phyloP scores from a whole-genome alignment of 768 basidiomycete genomes.

The Rhodotorula sphaerocarpa region DNA sequence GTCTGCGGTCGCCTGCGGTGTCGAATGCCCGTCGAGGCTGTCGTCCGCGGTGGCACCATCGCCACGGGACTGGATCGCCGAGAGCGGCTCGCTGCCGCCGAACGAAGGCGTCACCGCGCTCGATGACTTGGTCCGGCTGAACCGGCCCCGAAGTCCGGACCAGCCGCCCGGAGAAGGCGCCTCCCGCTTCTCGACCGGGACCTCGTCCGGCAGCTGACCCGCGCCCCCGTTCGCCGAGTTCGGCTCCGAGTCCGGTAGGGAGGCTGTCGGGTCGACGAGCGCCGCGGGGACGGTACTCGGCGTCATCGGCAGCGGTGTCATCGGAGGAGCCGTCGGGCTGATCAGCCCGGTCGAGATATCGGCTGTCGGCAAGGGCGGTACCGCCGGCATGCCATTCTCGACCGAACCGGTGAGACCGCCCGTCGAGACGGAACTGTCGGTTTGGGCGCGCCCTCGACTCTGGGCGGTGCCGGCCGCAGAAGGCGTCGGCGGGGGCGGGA shows the following conservation, averaged over 20 bases:
- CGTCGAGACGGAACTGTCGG: slow-evolving; percentile 19
- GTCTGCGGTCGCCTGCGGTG: too few species aligned
- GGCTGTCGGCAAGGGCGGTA: slow-evolving; percentile 20
- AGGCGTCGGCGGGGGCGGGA: slow-evolving; percentile 3
- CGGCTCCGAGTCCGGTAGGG: neutral
- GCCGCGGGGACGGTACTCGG: neutral
- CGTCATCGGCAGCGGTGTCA: neutral
- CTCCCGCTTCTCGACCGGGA: too few species aligned
- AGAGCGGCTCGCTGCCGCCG: neutral
- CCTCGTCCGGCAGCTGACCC: neutral
- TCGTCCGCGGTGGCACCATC: neutral
- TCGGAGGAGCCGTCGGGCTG: neutral
- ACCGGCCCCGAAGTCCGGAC: slow-evolving; percentile 15
- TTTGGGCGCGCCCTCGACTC: slow-evolving; percentile 1
- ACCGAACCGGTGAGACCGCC: neutral
- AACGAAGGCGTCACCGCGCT: neutral
- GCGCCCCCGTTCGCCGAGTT: neutral
- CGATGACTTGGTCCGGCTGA: slow-evolving; percentile 21
- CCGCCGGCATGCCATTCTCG: slow-evolving; percentile 7
- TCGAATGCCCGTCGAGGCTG: too few species aligned
- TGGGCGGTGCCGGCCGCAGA: neutral
- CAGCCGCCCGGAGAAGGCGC: slow-evolving; percentile 3
- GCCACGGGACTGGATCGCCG: neutral
- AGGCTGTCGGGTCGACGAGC: slow-evolving; percentile 11
- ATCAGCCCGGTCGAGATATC: neutral